Base-by-base conservation (phyloP, 345 rosid genomes). In the Eucalyptus regnans region DNA sequence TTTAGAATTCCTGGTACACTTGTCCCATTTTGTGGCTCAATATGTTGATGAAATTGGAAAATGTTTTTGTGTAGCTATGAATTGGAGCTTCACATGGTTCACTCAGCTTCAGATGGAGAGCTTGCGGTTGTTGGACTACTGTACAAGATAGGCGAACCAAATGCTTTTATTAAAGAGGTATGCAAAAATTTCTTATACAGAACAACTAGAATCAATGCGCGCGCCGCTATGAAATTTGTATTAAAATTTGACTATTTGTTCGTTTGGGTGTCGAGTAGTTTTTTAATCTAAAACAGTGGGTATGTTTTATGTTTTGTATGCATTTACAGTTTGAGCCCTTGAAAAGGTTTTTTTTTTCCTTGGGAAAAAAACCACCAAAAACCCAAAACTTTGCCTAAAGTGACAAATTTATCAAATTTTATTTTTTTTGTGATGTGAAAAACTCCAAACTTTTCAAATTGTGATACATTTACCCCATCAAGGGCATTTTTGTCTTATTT, bases 31-130 rank as follows among this genome's bases (percentile, higher is more conserved):
- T 64, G 0, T 64, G 5, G 37, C 71, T 64, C 18, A n/a, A 14
- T 85, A 14, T 64, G 76, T 14, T 4, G 76, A 64, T 3, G 22
- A 51, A 85, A 29, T 16, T 27, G 23, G 17, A 48, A 27, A 27
- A 25, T 43, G 22, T 0, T 85, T 51, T 85, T 49, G 58, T 25
- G 17, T 85, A 94, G 98, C 91, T 94, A 89, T 91, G 93, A 90
- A 25, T 80, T 97, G 89, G 99, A 97, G 92, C 89, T 94, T 33
- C 97, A 97, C 90, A 94, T 96, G 96, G 95, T 97, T 87, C 99
- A 96, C 68, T 27, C 68, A 80, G 91, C 92, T 92, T 56, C 56
- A 50, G 94, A 93, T 87, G 91, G 90, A 13, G 92, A 87, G 23
- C 91, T 54, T 10, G 66, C 88, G 80, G 90, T 96, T n/a, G 52